phyloP scores from a whole-genome alignment of 1,284 basidiomycete genomes.

The Earliella scabrosa region DNA sequence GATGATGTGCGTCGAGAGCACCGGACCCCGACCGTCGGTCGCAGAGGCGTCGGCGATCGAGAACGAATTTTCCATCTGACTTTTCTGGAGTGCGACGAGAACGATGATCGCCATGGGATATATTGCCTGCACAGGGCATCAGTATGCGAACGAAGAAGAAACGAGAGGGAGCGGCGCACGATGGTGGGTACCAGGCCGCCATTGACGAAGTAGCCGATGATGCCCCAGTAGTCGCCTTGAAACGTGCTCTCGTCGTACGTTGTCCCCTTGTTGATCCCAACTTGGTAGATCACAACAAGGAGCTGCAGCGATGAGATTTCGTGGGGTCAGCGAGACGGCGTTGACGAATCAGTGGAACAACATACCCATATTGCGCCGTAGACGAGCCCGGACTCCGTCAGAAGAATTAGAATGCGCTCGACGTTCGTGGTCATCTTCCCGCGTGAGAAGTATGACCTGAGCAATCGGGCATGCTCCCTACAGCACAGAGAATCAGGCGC shows the following conservation, averaged over 20 bases:
- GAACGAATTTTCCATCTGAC: neutral
- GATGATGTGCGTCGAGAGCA: too few relatives aligned
- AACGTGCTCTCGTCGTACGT: neutral
- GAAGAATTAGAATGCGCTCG: neutral
- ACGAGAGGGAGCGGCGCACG: neutral
- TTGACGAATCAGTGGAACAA: neutral
- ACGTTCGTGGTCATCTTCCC: neutral
- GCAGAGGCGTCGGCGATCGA: neutral
- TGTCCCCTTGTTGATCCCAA: neutral
- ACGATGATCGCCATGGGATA: slow-evolving; percentile 1
- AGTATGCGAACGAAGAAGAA: neutral
- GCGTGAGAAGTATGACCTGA: neutral
- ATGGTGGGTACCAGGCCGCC: neutral
- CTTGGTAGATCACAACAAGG: too few relatives aligned
- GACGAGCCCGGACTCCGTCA: neutral
- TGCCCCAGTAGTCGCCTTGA: neutral
- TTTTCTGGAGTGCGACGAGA: neutral
- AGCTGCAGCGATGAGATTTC: too few relatives aligned
- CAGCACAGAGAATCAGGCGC: too few relatives aligned
- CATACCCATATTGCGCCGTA: neutral
- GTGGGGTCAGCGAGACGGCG: neutral
- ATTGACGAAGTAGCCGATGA: neutral
- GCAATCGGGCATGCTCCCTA: neutral
- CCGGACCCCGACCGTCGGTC: too few relatives aligned
- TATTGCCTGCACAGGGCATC: neutral